These are phyloP conservation scores for Neotropicomus parvogracilis DNA, from an alignment of 1,284 basidiomycete species.

Conservation along the genomic window DNA sequence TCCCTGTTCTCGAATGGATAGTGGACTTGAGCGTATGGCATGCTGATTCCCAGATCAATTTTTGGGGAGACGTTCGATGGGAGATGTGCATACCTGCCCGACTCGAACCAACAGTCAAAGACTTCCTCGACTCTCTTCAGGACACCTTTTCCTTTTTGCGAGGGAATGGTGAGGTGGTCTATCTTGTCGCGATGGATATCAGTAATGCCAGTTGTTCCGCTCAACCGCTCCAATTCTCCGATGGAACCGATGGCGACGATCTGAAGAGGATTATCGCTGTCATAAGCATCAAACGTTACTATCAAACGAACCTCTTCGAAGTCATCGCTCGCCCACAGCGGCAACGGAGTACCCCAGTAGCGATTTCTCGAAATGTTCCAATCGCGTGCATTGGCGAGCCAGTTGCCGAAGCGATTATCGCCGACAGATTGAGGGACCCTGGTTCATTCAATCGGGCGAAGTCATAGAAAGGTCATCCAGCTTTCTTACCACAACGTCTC, in stretches of 20 bases:
- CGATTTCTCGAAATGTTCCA: conserved; percentile 99
- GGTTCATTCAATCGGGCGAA: background rate
- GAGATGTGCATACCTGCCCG: conserved; percentile 72
- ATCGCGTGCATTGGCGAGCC: conserved; percentile 96
- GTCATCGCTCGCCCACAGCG: conserved; percentile 95
- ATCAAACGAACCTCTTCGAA: conserved; percentile 64
- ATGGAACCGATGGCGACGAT: conserved; percentile 88
- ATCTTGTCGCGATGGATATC: conserved; percentile 95
- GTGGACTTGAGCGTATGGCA: conserved; percentile 98
- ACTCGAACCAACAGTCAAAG: conserved; percentile 99
- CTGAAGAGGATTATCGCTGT: conserved; percentile 38
- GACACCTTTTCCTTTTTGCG: conserved; percentile 82
- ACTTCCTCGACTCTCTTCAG: conserved; percentile 93
- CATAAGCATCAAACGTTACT: background rate
- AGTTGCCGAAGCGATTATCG: conserved; percentile 93
- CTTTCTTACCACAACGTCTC: conserved; percentile 78
- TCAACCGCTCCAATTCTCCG: conserved; percentile 83
- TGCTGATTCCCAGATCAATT: conserved; percentile 49
- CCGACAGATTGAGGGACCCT: conserved; percentile 92
- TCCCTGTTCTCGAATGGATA: conserved; percentile 99
- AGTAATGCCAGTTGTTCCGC: conserved; percentile 83
- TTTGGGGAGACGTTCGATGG: background rate
- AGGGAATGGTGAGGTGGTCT: conserved; percentile 95
- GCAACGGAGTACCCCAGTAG: conserved; percentile 99
- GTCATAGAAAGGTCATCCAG: background rate